These are phyloP conservation scores for Phycomyces blakesleeanus DNA, from an alignment of 192 early-diverging fungal genomes.

Conservation along the genomic window DNA sequence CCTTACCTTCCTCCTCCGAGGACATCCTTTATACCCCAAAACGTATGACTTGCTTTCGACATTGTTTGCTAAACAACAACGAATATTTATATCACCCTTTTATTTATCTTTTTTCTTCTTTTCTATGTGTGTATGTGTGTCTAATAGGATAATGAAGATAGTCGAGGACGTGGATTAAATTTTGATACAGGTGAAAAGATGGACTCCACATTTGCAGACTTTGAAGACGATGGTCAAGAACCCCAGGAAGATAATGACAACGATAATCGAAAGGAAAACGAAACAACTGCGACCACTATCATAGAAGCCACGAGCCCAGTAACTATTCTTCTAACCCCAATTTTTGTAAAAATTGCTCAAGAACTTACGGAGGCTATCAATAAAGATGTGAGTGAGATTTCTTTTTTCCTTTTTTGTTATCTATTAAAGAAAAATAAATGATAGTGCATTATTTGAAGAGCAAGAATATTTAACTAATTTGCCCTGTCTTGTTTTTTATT, in stretches of 20 bases:
- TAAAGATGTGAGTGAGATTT: slow-evolving; percentile 48
- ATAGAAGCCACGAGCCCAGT: slow-evolving; percentile 52
- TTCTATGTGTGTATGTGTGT: too few species aligned
- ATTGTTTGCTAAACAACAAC: neutral
- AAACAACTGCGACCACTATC: slow-evolving; percentile 44
- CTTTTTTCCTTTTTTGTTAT: too few species aligned
- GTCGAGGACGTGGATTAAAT: neutral
- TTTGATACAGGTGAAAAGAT: neutral
- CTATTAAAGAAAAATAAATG: neutral
- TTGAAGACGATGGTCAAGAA: neutral
- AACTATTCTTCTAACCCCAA: slow-evolving; percentile 61
- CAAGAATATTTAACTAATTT: neutral
- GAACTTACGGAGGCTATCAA: slow-evolving; percentile 56
- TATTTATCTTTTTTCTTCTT: too few species aligned
- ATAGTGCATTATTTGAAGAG: neutral
- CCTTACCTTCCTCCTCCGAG: slow-evolving; percentile 50
- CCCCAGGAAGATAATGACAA: slow-evolving; percentile 7
- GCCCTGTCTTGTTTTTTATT: slow-evolving; percentile 18
- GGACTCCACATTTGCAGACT: neutral
- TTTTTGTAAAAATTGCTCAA: slow-evolving; percentile 64
- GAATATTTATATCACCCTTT: too few species aligned
- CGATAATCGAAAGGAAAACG: slow-evolving; percentile 25
- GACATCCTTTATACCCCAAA: slow-evolving; percentile 36
- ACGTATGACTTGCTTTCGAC: slow-evolving; percentile 19
- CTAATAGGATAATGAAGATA: slow-evolving; percentile 13